A percentile compares a stretch with the other conserved stretches of the same genome.
phyloP scores from a whole-genome alignment of 2,329 filamentous ascomycete genomes.

The Mycosphaerella sp. region DNA sequence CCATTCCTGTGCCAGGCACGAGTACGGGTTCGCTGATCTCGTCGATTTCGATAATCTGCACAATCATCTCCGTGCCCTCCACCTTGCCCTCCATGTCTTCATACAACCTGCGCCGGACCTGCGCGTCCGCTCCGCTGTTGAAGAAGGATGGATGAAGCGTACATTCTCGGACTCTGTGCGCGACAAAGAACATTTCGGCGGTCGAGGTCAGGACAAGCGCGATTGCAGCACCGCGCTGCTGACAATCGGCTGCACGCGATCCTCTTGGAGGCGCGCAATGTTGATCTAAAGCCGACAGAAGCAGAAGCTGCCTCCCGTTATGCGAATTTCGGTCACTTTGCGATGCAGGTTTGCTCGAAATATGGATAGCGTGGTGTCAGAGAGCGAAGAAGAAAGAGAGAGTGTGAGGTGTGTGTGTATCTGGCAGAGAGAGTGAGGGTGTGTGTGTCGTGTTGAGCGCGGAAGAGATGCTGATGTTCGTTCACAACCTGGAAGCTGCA shows the following conservation, averaged over 20 bases:
- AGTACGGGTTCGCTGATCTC: conserved; percentile 85
- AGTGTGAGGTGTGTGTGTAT: no score
- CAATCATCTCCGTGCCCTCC: conserved; percentile 93
- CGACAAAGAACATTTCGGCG: conserved; percentile 84
- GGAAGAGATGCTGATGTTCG: no score
- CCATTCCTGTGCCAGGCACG: conserved; percentile 81
- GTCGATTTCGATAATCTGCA: conserved; percentile 94
- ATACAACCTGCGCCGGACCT: conserved; percentile 82
- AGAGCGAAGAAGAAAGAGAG: no score
- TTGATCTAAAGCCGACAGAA: not conserved
- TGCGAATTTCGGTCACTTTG: not conserved
- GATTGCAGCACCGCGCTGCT: not conserved
- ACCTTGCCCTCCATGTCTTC: conserved; percentile 93
- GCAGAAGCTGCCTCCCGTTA: not conserved
- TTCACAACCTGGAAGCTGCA: no score
- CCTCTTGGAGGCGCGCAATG: not conserved
- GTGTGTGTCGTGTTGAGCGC: no score
- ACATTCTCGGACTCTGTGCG: conserved; percentile 91
- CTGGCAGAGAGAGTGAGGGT: no score
- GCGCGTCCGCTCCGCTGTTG: conserved; percentile 83
- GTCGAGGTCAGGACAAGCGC: not conserved
- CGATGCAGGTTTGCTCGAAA: not conserved
- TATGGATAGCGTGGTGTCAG: not conserved
- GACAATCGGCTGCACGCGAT: not conserved
- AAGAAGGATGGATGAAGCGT: conserved; percentile 97